A percentile compares a stretch with the other conserved stretches of the same genome.
These are phyloP conservation scores for Pascua guehoae DNA, from an alignment of 1,284 basidiomycete species.

Conservation along the genomic window DNA sequence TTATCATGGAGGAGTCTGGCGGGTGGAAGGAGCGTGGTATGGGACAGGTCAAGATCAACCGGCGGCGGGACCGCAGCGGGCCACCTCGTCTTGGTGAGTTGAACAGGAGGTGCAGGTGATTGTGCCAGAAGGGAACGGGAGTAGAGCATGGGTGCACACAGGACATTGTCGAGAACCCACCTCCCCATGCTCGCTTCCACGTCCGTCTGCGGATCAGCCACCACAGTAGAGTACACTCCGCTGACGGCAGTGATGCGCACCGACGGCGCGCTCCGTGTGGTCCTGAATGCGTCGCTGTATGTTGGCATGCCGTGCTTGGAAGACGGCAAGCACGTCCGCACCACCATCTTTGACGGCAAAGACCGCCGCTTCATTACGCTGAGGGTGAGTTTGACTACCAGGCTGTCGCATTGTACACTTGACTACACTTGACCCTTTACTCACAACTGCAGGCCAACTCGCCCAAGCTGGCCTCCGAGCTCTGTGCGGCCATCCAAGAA, in stretches of 20 bases:
- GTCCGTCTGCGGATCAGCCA: no score
- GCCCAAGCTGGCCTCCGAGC: constrained; percentile 57
- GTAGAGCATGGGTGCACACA: no score
- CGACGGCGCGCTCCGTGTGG: constrained; percentile 78
- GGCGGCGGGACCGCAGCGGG: constrained; percentile 59
- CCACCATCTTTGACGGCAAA: constrained; percentile 69
- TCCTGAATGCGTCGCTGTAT: constrained; percentile 84
- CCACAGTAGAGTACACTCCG: no score
- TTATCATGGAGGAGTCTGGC: constrained; percentile 61
- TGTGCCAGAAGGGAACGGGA: neutral
- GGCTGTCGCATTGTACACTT: neutral
- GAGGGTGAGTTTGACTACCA: constrained; percentile 55
- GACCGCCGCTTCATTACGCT: constrained; percentile 68
- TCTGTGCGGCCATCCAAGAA: constrained; percentile 35
- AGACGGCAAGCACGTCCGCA: constrained; percentile 74
- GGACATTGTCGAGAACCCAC: no score
- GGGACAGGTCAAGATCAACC: constrained; percentile 73
- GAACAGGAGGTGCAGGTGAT: neutral
- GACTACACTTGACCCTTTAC: neutral
- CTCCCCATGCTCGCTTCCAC: neutral
- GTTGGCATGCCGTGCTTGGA: constrained; percentile 72
- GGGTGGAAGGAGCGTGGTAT: constrained; percentile 84
- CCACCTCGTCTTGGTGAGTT: constrained; percentile 68
- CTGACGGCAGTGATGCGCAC: constrained; percentile 78
- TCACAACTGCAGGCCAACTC: constrained; percentile 54